Percentiles rank a stretch among this genome's conserved stretches.
Conservation (phyloP, 2,329 filamentous ascomycete genomes). For the Trichophyton rubrum region DNA sequence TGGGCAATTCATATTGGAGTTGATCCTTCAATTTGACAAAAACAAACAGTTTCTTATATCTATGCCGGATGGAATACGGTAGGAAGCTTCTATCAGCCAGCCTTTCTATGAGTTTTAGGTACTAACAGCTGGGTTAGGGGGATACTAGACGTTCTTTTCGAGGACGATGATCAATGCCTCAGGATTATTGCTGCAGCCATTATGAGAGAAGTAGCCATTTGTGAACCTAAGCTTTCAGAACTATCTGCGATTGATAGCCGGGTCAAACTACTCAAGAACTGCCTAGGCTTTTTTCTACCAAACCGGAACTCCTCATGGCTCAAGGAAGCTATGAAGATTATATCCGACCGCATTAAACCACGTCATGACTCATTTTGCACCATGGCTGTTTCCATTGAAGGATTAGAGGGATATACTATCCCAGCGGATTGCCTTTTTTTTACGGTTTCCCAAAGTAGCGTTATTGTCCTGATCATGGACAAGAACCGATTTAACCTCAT, state of each 20-base stretch:
- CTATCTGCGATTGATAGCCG: slow-evolving; percentile 8
- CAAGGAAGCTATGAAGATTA: not conserved
- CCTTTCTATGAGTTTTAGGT: not conserved
- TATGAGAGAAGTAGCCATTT: slow-evolving; percentile 11
- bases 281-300: not conserved
- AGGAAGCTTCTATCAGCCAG: not conserved
- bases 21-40: slow-evolving; percentile 12
- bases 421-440: not conserved
- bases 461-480: slow-evolving; percentile 1
- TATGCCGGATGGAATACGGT: slow-evolving; percentile 3
- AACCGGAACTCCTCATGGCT: not conserved
- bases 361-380: not conserved
- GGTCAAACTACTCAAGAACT: not conserved
- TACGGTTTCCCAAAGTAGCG: not conserved
- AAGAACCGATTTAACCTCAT: slow-evolving; percentile 1
- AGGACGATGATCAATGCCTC: slow-evolving; percentile 12
- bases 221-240: not conserved
- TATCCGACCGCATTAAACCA: not conserved
- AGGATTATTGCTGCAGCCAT: slow-evolving; percentile 16
- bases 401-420: not conserved
- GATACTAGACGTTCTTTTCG: slow-evolving; percentile 10
- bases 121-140: not conserved
- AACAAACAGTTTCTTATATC: slow-evolving; percentile 4
- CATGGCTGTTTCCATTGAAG: not conserved
- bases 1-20: slow-evolving; percentile 18